A percentile compares a stretch with the other conserved stretches of the same genome.
phyloP scores from a whole-genome alignment of 306 rosid species.

The Rosa rugosa region DNA sequence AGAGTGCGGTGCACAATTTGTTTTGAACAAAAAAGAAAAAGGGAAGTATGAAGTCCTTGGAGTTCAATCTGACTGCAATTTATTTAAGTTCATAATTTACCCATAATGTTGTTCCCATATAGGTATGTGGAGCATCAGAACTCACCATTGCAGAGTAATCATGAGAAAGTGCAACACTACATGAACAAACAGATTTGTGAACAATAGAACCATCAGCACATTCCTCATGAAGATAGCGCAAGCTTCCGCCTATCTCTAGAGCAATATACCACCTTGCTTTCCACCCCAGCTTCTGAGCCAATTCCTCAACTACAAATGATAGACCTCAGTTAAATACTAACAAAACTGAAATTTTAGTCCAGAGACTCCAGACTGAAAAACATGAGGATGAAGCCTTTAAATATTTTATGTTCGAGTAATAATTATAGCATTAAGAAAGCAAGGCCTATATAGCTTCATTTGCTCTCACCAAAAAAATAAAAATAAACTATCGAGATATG shows the following conservation, averaged over 20 bases:
- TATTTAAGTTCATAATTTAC: neutral
- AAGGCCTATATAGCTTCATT: neutral
- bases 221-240: slow-evolving; percentile 39
- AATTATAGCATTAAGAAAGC: neutral
- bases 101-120: neutral
- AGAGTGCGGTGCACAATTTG: no score
- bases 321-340: slow-evolving; percentile 4
- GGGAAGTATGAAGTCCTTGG: neutral
- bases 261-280: slow-evolving; percentile 31
- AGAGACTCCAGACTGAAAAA: neutral
- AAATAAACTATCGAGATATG: neutral
- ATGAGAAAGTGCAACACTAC: slow-evolving; percentile 9
- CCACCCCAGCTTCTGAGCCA: slow-evolving; percentile 30
- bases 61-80: neutral
- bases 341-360: slow-evolving; percentile 5
- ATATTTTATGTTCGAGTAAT: neutral
- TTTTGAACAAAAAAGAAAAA: neutral
- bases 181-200: slow-evolving; percentile 20
- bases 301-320: slow-evolving; percentile 20
- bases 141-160: slow-evolving; percentile 30
- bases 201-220: slow-evolving; percentile 29
- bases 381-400: neutral
- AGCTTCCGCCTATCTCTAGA: slow-evolving; percentile 28
- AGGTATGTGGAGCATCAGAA: neutral
- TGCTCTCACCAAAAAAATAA: neutral